Evolutionary conservation across 441 rosid species (phyloP).

Genomic region (Aleurites moluccanus): DNA sequence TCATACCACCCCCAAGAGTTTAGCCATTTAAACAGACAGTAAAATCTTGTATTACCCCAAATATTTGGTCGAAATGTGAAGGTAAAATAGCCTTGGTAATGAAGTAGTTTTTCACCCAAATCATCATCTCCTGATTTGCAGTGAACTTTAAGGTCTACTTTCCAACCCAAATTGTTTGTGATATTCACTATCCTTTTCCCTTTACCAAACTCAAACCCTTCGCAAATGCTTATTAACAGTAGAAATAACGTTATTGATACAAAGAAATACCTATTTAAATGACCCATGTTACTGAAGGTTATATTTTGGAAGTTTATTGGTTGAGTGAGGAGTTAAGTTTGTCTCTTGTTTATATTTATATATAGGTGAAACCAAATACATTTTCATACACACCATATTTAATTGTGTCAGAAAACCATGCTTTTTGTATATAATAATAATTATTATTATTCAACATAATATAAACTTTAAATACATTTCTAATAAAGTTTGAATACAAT

Average conservation of each 20-base stretch:
- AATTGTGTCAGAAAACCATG: too few species aligned
- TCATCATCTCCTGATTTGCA: constrained; percentile 6
- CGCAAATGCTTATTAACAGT: background rate
- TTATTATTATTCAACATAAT: too few species aligned
- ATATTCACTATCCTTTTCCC: background rate
- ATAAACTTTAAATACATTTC: too few species aligned
- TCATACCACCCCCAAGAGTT: background rate
- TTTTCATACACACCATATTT: too few species aligned
- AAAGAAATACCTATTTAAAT: background rate
- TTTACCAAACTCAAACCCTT: background rate
- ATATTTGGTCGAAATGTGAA: constrained; percentile 3
- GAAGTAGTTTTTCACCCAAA: background rate
- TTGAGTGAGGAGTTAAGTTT: background rate
- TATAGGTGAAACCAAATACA: too few species aligned
- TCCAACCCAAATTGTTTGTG: background rate
- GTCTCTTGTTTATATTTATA: too few species aligned
- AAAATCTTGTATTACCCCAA: background rate
- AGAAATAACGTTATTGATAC: too few species aligned
- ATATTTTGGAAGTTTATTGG: background rate
- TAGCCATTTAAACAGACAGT: background rate
- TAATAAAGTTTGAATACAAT: too few species aligned
- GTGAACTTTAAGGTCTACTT: background rate
- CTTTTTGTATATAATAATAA: too few species aligned
- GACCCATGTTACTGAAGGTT: too few species aligned
- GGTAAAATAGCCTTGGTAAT: background rate